Conservation (phyloP, 331 rosid genomes). For the Malus hybrid region DNA sequence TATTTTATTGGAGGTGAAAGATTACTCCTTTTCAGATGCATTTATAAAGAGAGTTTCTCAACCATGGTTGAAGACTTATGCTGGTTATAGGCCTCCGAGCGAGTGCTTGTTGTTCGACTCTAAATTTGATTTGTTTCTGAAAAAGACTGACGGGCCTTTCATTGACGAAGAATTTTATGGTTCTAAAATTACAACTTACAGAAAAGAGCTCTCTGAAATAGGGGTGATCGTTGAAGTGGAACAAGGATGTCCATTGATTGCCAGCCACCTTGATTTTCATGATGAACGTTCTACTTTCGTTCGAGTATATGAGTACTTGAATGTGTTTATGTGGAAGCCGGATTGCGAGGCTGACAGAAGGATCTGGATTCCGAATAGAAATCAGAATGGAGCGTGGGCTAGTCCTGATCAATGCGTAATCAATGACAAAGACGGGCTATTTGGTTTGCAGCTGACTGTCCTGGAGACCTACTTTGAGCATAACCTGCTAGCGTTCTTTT, state of each 20-base stretch:
- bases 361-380: conserved; percentile 49
- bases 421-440: conserved; percentile 44
- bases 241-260: conserved; percentile 33
- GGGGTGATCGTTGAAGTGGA: conserved; percentile 39
- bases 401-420: conserved; percentile 35
- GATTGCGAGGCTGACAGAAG: conserved; percentile 15
- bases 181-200: conserved; percentile 21
- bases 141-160: conserved; percentile 56
- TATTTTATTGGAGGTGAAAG: neutral
- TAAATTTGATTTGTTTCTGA: conserved; percentile 20
- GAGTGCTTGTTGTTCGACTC: conserved; percentile 43
- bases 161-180: conserved; percentile 46
- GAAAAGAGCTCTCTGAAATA: conserved; percentile 35
- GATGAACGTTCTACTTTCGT: conserved; percentile 15
- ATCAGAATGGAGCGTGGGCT: conserved; percentile 31
- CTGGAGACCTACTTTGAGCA: conserved; percentile 25
- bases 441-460: conserved; percentile 29
- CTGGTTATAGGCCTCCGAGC: conserved; percentile 39
- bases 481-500: conserved; percentile 35
- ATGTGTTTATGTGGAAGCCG: conserved; percentile 34
- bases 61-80: conserved; percentile 51
- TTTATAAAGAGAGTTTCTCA: conserved; percentile 23
- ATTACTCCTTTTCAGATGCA: conserved; percentile 11
- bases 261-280: conserved; percentile 34
- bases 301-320: conserved; percentile 41